A percentile compares a stretch with the other conserved stretches of the same genome.
Evolutionary conservation across 495 filamentous ascomycete genomes (phyloP).

Genomic region (Penicillium flavigenum): DNA sequence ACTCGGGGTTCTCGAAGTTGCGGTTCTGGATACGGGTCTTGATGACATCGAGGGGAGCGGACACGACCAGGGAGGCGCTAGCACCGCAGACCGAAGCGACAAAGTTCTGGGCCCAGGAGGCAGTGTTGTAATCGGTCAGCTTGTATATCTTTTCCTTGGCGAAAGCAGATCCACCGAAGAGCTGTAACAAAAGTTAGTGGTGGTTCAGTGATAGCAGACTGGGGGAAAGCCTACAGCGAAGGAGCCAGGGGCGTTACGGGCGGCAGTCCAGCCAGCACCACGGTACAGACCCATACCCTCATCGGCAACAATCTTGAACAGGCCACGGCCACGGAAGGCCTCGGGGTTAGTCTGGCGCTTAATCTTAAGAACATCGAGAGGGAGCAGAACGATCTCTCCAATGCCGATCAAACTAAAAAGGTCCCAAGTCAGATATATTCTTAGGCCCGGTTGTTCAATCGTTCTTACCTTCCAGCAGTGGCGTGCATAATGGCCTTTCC

Average conservation of each 20-base stretch:
- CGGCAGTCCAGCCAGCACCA: constrained; percentile 96
- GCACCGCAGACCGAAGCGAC: constrained; percentile 93
- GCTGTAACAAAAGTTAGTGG: constrained; percentile 50
- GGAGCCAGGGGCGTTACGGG: constrained; percentile 92
- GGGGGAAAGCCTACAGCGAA: constrained; percentile 72
- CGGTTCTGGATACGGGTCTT: constrained; percentile 99
- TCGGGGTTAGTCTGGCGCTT: constrained; percentile 99
- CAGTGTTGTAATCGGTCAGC: constrained; percentile 89
- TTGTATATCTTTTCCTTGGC: constrained; percentile 93
- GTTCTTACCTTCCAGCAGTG: constrained; percentile 78
- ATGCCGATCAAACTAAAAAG: constrained; percentile 80
- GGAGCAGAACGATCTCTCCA: constrained; percentile 92
- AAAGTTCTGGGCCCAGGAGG: constrained; percentile 95
- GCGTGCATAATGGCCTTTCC: constrained; percentile 99
- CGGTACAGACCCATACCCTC: constrained; percentile 96
- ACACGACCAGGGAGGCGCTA: constrained; percentile 86
- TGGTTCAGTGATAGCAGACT: constrained; percentile 10
- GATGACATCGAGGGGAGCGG: constrained; percentile 95
- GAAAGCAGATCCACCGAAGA: constrained; percentile 97
- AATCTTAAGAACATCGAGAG: constrained; percentile 97
- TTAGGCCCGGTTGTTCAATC: not conserved
- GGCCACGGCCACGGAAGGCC: constrained; percentile 90
- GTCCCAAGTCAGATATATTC: not conserved
- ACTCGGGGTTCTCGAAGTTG: constrained; percentile 97
- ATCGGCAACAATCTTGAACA: constrained; percentile 85